These are phyloP conservation scores for Berberis vulgaris DNA, from an alignment of 164 flowering plant genomes.

Conservation along the genomic window DNA sequence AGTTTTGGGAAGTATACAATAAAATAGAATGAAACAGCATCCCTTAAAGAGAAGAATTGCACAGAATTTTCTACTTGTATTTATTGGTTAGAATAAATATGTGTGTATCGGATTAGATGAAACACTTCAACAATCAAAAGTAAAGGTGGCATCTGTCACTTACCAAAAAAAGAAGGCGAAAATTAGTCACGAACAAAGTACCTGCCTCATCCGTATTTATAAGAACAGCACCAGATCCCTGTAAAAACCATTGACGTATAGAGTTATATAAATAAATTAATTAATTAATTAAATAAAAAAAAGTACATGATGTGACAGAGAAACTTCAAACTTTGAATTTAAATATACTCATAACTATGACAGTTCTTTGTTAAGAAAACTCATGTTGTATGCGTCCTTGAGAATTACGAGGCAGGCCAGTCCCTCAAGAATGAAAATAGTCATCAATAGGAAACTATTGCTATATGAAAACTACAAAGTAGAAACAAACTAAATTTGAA, in stretches of 20 bases:
- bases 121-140: background rate
- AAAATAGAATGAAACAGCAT: too few species aligned
- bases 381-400: too few species aligned
- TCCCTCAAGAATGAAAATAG: too few species aligned
- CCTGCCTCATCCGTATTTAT: constrained; percentile 93
- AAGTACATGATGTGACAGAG: background rate
- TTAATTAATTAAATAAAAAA: background rate
- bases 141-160: constrained; percentile 18
- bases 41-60: too few species aligned
- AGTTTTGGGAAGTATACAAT: too few species aligned
- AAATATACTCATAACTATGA: too few species aligned
- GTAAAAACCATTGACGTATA: constrained; percentile 9
- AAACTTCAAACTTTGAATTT: too few species aligned
- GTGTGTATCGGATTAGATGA: background rate
- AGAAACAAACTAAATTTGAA: too few species aligned
- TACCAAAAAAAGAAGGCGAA: constrained; percentile 90
- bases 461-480: background rate
- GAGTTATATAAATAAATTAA: background rate
- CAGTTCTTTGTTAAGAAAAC: too few species aligned
- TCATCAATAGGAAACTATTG: background rate
- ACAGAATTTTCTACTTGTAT: too few species aligned
- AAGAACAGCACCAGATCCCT: constrained; percentile 90
- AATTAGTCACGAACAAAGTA: constrained; percentile 79
- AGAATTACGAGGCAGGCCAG: too few species aligned
- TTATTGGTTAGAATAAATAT: too few species aligned